Percentiles rank a stretch among this genome's conserved stretches.
Evolutionary conservation across 1,139 yeast genomes (phyloP).

Genomic region (Lodderomyces parapsilosis): DNA sequence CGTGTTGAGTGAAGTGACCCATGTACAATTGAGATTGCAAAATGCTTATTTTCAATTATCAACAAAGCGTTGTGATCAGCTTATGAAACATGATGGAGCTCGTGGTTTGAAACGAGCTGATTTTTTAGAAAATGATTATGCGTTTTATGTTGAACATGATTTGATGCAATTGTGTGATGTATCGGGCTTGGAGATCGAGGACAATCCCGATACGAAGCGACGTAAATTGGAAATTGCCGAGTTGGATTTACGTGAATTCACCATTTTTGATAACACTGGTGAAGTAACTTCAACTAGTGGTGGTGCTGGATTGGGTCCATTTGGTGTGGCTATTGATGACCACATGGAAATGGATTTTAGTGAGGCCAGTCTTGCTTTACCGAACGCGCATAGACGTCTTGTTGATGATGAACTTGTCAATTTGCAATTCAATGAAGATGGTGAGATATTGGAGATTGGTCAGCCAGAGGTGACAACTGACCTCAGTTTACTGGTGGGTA

Average conservation of each 20-base stretch:
- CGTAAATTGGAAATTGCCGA: constrained; percentile 18
- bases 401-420: constrained; percentile 7
- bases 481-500: neutral
- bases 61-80: neutral
- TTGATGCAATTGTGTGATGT: neutral
- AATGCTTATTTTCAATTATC: neutral
- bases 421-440: constrained; percentile 18
- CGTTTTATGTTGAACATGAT: constrained; percentile 31
- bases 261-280: neutral
- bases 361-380: neutral
- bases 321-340: neutral
- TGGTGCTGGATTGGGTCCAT: neutral
- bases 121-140: constrained; percentile 38
- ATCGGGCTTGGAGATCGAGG: constrained; percentile 2
- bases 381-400: neutral
- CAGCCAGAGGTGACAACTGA: neutral
- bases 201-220: constrained; percentile 9
- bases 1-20: constrained; percentile 35
- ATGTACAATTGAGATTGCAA: constrained; percentile 25
- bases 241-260: constrained; percentile 10
- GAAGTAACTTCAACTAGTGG: neutral
- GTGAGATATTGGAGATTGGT: constrained; percentile 8
- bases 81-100: neutral
- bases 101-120: constrained; percentile 11
- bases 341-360: constrained; percentile 4